Evolutionary conservation across 2,329 filamentous ascomycete species (phyloP).

Genomic region (Stagonosporopsis cucurbitacearum): DNA sequence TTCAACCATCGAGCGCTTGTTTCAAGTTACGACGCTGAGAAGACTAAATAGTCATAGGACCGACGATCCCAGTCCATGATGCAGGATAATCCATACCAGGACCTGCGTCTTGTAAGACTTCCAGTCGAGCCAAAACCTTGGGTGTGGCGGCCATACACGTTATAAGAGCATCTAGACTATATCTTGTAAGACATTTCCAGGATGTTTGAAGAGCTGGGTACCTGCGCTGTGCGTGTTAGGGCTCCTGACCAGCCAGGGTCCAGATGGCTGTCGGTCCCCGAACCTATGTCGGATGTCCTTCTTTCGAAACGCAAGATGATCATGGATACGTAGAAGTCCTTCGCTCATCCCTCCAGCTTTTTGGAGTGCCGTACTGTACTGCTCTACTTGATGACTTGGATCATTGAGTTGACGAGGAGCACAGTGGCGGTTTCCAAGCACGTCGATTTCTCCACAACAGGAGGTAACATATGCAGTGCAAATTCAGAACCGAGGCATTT

Average conservation of each 20-base stretch:
- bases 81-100: not conserved
- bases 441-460: not conserved
- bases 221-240: not conserved
- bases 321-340: not conserved
- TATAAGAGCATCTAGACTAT: not conserved
- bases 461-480: not conserved
- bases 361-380: not conserved
- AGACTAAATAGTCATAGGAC: not conserved
- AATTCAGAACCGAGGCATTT: not conserved
- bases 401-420: not conserved
- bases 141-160: not conserved
- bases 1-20: not conserved
- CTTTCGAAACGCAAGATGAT: not conserved
- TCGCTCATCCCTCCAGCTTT: not conserved
- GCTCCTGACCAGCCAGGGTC: not conserved
- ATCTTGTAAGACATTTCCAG: too few species aligned
- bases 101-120: not conserved
- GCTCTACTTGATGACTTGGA: not conserved
- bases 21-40: not conserved
- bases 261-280: constrained; percentile 6
- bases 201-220: not conserved
- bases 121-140: not conserved
- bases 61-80: not conserved
- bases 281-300: not conserved
- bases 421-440: not conserved